Base-by-base conservation (phyloP, 2,329 filamentous ascomycete genomes). In the Microcyclospora pomicola region DNA sequence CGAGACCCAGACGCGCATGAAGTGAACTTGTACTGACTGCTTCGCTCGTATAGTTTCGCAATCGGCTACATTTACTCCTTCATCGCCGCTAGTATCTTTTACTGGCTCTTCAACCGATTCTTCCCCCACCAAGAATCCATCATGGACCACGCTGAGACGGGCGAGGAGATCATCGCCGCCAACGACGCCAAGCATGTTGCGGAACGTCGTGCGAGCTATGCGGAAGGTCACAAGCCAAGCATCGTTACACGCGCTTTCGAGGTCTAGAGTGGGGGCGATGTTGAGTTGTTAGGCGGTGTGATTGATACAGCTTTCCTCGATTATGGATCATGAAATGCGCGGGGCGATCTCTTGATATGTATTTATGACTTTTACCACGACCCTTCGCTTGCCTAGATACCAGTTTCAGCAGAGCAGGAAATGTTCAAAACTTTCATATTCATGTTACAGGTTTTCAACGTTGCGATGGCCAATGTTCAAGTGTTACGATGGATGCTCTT, bases 101-200 rank as follows among this genome's bases (percentile, higher is more conserved):
- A 59, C 48, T 59, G 46, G 42, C 37, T 31, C 24, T 53, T 59
- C 42, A 59, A 55, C 38, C 44, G 47, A 6, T 58, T 51, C 37
- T 50, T 51, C 37, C 55, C 56, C n/a, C 75, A 82, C 7, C 82
- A 75, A 60, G 91, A 91, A 66, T 78, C 91, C 37, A 86, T 86
- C 78, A 69, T 93, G 58, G 83, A 92, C 57, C 78, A 82, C 1
- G 75, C 92, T 10, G 65, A 64, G 27, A 68, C 66, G n/a, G 75
- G 78, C 34, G 75, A 80, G 53, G 73, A 75, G 35, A 77, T 59
- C 37, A 54, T 60, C 37, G 57, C 52, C 1, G 56, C 53, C 6
- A 44, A 57, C 12, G 56, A 60, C 41, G 52, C 49, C 29, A 55
- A 54, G 42, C 51, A 54, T 37, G 36, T 50, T 14, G 43, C 42